phyloP scores from a whole-genome alignment of 116 monocot species.

The Papilionanthe hybrid region DNA sequence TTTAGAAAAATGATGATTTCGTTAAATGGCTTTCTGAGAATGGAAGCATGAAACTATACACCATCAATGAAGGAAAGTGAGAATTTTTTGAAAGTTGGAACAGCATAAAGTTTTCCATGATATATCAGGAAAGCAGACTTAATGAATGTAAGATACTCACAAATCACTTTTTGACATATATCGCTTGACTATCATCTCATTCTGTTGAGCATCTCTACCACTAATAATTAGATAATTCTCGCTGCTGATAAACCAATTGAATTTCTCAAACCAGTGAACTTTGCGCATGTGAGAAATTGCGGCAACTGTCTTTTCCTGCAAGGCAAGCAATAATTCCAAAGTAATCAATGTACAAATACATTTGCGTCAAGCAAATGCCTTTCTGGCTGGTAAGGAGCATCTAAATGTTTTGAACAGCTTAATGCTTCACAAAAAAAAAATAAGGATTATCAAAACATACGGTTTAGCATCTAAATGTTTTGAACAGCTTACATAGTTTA shows the following conservation, averaged over 20 bases:
- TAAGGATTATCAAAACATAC: background rate
- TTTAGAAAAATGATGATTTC: background rate
- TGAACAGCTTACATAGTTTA: background rate
- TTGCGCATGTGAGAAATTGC: constrained; percentile 95
- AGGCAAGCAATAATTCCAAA: constrained; percentile 6
- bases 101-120: background rate
- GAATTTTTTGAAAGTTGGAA: background rate
- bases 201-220: constrained; percentile 99
- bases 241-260: constrained; percentile 99
- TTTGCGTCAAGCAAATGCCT: too few relatives aligned
- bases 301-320: constrained; percentile 97
- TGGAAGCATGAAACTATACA: background rate
- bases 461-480: background rate
- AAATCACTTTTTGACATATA: constrained; percentile 99
- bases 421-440: background rate
- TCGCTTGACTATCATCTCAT: constrained; percentile 98
- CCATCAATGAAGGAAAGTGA: background rate
- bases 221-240: constrained; percentile 98
- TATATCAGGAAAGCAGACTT: background rate
- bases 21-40: background rate
- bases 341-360: background rate
- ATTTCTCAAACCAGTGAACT: constrained; percentile 99
- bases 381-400: background rate
- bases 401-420: background rate
- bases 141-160: constrained; percentile 42